Base-by-base conservation (phyloP, 1,139 yeast species). In the Spathaspora sp. region DNA sequence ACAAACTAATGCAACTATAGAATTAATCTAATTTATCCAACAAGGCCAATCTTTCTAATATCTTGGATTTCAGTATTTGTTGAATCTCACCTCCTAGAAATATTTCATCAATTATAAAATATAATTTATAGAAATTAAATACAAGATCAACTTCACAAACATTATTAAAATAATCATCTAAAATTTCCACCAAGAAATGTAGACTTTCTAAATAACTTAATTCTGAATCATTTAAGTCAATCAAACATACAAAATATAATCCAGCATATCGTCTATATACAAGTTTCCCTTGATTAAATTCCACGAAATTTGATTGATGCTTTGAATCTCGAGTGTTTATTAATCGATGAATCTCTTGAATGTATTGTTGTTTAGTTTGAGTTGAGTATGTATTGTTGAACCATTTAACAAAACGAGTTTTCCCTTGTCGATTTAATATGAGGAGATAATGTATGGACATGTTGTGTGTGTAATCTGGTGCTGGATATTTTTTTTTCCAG, bases 91-190 rank as follows among this genome's bases (percentile, higher is more conserved):
- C 96, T 8, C 89, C 91, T 44, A 85, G 62, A 60, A 82, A 86
- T 58, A 88, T 74, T 60, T 87, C 95, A 61, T 88, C 95, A 50
- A 88, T 61, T 10, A 87, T 81, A 51, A 74, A 72, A 61, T 87
- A 85, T 23, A 86, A 78, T 61, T 84, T 86, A 67, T 83, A 81
- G 63, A 88, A 88, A 62, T 86, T 86, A 67, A 87, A 88, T 18
- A 89, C 90, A 48, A 89, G 76, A 63, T 93, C 99, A 56, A 93
- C 75, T 67, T 93, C 99, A 68, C 98, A 91, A n/a, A 93, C 99
- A 58, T 86, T 90, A 52, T 80, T 74, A 59, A 93, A 93, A 63
- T 86, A 89, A 6, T 84, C 76, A 62, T 93, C 99, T 50, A 93
- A 70, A 9, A 90, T 81, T 64, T 93, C 97, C 23, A 93, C 98